Base-by-base conservation (phyloP, 2,329 filamentous ascomycete species). In the Fusarium sp. region DNA sequence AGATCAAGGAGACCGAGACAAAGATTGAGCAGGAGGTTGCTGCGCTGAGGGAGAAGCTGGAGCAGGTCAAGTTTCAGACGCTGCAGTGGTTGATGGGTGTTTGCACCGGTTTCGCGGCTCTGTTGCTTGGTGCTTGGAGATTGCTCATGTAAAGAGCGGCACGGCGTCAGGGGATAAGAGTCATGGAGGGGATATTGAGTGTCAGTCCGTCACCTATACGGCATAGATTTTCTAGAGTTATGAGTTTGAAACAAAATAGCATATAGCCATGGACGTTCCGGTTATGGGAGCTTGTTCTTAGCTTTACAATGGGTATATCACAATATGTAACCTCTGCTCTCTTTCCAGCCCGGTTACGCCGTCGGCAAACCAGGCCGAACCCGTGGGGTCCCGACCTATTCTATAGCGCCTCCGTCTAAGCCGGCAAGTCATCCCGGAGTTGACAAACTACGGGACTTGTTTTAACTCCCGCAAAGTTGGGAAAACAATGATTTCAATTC, bases 1-100 rank as follows among this genome's bases (percentile, higher is more conserved):
- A 98, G 86, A 94, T 99, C 79, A 98, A 98, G 86, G 96, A 99
- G 88, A 98, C 96, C 14, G 96, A 99, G 86, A 98, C 95, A 66
- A 92, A 97, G 84, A 98, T 99, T 79, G 96, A 99, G 86, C 96
- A 98, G 85, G 96, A 98, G 86, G 95, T 96, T 62, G 96, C 96
- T 44, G 93, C 93, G 35, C 83, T 99, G 80, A 88, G 94, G 75
- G 96, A 98, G 86, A 92, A 97, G 84, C 88, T 99, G 56, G 96
- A 99, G 85, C 93, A 94, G 75, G 96, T 99, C 82, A 99, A 99
- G 87, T 98, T 98, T 84, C 94, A 95, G 80, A 98, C 96, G 38
- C 84, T 99, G 82, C 96, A 99, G 87, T 99, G 96, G 96, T 86
- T 99, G 75, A 98, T 98, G 92, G 95, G 92, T 80, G 94, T 93